Evolutionary conservation across 805 yeast genomes (phyloP).

Genomic region (Wickerhamiella cacticola): DNA sequence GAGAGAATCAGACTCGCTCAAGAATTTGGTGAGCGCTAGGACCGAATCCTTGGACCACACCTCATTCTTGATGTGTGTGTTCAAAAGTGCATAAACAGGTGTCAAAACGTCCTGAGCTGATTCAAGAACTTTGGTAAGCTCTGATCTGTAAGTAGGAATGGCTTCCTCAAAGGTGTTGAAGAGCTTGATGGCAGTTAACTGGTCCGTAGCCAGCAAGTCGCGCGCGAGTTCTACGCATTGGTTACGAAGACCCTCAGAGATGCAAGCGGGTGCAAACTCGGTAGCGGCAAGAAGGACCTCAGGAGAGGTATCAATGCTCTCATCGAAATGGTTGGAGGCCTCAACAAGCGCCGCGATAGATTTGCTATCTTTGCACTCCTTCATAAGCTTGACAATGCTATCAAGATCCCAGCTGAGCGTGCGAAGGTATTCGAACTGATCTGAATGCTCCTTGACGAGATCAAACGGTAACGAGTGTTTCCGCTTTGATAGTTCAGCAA

Average conservation of each 20-base stretch:
- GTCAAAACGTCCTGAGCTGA: not conserved
- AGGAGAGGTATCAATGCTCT: constrained; percentile 10
- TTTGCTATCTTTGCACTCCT: not conserved
- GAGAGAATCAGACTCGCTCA: constrained; percentile 13
- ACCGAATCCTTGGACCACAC: constrained; percentile 19
- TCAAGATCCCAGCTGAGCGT: constrained; percentile 9
- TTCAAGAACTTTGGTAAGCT: not conserved
- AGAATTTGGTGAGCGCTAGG: constrained; percentile 17
- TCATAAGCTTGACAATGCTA: constrained; percentile 9
- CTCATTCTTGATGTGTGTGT: not conserved
- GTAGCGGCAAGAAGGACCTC: constrained; percentile 18
- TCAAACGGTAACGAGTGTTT: constrained; percentile 12
- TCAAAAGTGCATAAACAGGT: not conserved
- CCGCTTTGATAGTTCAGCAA: constrained; percentile 16
- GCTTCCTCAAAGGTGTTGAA: not conserved
- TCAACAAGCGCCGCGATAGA: constrained; percentile 17
- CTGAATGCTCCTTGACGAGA: not conserved
- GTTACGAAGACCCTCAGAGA: constrained; percentile 36
- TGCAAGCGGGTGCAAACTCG: constrained; percentile 12
- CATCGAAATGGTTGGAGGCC: constrained; percentile 12
- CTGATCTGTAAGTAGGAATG: not conserved
- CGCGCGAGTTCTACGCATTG: constrained; percentile 34
- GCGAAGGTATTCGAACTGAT: constrained; percentile 14
- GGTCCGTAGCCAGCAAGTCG: constrained; percentile 57
- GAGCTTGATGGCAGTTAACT: constrained; percentile 31